Base-by-base conservation (phyloP, 1,139 yeast species). In the Eremothecium gossypii region DNA sequence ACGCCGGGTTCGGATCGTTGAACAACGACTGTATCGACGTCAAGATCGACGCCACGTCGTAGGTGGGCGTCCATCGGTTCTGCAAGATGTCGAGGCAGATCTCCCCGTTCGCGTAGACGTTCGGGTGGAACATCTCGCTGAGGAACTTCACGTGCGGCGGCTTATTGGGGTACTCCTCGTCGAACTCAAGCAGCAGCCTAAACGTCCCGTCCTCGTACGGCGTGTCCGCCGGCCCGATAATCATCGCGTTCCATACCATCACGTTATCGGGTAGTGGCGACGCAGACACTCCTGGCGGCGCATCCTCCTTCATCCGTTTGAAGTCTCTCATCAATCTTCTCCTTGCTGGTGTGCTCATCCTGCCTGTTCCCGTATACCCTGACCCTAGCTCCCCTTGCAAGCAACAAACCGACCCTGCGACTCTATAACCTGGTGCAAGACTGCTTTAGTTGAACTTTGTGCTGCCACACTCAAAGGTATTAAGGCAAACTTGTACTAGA, bases 131-230 rank as follows among this genome's bases (percentile, higher is more conserved):
- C 96, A 91, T 91, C 55, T 85, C 93, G 49, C 93, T 80, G 38
- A 89, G 70, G 61, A 91, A 91, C 59, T 85, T 83, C 39, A 93
- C 98, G 41, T 75, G 70, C 3, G 99, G 98, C 11, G 98, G 97
- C 60, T 91, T 91, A 57, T 89, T 89, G 5, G 99, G 99, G 58
- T 91, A 91, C 60, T 87, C 96, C 66, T 91, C 99, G 60, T 89
- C 96, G 63, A 91, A 91, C 56, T 85, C 93, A 51, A 93, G 67
- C 43, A 80, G 73, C 46, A 91, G 72, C 44, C 95, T 74, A 67
- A 91, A 93, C 0, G 98, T 91, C 12, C 99, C 99, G 58, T 91
- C 99, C 64, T 91, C 98, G 60, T 86, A 91, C 3, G 98, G 97
- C 1, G 99, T 91, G 49, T 89, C 97, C 29, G 91, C 80, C 1